phyloP scores from a whole-genome alignment of 345 rosid species.

The Atalantia buxifolia region DNA sequence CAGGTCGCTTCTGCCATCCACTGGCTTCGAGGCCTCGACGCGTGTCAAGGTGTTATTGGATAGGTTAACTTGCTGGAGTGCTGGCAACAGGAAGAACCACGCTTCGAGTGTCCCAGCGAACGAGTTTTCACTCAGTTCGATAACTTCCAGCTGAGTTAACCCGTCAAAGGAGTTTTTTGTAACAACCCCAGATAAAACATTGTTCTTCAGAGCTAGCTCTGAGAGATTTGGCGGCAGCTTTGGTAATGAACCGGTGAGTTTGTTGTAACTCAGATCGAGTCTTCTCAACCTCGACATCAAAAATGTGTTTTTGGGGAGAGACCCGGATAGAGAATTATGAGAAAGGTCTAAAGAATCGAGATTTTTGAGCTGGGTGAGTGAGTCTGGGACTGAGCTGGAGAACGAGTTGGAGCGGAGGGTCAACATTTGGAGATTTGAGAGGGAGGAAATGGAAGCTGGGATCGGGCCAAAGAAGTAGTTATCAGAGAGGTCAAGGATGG shows the following conservation, averaged over 20 bases:
- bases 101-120: slow-evolving; percentile 58
- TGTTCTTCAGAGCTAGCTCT: slow-evolving; percentile 65
- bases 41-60: slow-evolving; percentile 66
- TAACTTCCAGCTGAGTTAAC: slow-evolving; percentile 58
- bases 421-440: slow-evolving; percentile 44
- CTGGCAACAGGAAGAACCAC: slow-evolving; percentile 75
- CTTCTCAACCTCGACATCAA: slow-evolving; percentile 40
- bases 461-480: slow-evolving; percentile 64
- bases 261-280: slow-evolving; percentile 80
- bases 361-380: slow-evolving; percentile 37
- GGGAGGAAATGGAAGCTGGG: slow-evolving; percentile 62
- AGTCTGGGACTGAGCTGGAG: slow-evolving; percentile 57
- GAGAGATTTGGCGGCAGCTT: slow-evolving; percentile 52
- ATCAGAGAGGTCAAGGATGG: slow-evolving; percentile 64
- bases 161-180: slow-evolving; percentile 48
- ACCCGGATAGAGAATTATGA: slow-evolving; percentile 60
- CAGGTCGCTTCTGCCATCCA: slow-evolving; percentile 34
- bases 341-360: slow-evolving; percentile 61
- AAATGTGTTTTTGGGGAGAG: slow-evolving; percentile 41
- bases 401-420: slow-evolving; percentile 71
- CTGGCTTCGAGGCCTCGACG: slow-evolving; percentile 47
- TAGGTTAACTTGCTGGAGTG: slow-evolving; percentile 71
- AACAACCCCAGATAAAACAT: slow-evolving; percentile 61
- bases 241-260: slow-evolving; percentile 59
- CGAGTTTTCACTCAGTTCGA: slow-evolving; percentile 82